Evolutionary conservation across 2,329 filamentous ascomycete genomes (phyloP), one percentile per base, ranked within the genome.

Genomic region (Talaromyces atroroseus): DNA sequence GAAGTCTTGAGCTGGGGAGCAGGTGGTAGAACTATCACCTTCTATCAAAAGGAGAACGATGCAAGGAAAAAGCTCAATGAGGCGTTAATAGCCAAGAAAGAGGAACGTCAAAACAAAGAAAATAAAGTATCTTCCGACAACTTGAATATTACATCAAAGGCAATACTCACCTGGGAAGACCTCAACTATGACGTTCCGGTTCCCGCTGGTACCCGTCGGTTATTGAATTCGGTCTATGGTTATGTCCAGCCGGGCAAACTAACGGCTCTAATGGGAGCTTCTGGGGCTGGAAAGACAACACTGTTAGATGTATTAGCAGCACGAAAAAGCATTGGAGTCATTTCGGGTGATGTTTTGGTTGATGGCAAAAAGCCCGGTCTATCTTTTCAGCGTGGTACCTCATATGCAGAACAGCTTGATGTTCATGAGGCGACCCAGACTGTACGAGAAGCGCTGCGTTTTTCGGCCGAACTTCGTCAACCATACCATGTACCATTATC

Each of bases 241-340:
- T 80, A 74, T 55, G 77, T 81, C 21, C 72, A 76, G 56, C 77
- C 78, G 0, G 78, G 78, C 7, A 71, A 76, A 49, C 60, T 80
- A 23, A 79, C 76, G 5, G 78, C 78, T 6, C 63, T 81, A 42
- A 80, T 80, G 77, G 78, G 77, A 3, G 76, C 77, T 14, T 81
- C 78, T 2, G 82, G 82, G n/a, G 90, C 90, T 4, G 90, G 90
- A 49, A 95, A 95, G 74, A 94, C 90, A 0, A 95, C 90, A 0
- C 76, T 95, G 0, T 76, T 95, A 2, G 89, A 95, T 64, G 88
- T 92, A 1, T 76, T 95, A 11, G 84, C 85, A 1, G 74, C 80
- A 5, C 74, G 85, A 56, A 85, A 84, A 69, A 86, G 82, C 61
- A 83, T 86, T 59, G 84, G 85, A 61, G 81, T 85, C 5, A 82